These are phyloP conservation scores for Phaeotremella fagi DNA, from an alignment of 768 basidiomycete genomes.

Conservation along the genomic window DNA sequence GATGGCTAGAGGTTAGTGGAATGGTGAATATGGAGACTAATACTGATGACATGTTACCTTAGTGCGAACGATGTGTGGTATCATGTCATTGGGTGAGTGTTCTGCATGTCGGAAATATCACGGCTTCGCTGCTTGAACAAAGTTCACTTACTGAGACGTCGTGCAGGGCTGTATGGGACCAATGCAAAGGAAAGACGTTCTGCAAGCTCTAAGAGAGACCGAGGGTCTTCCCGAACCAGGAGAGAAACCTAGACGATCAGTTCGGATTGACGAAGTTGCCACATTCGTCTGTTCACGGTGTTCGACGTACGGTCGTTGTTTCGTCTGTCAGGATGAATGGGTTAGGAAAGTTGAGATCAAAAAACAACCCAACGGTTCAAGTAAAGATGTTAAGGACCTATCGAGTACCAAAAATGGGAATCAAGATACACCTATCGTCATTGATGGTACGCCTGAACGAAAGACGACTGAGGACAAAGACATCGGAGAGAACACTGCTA, in stretches of 20 bases:
- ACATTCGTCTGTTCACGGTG: conserved; percentile 27
- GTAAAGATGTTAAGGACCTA: not conserved
- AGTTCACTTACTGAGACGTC: not conserved
- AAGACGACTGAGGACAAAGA: not conserved
- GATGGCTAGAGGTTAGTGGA: conserved; percentile 38
- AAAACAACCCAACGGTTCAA: not conserved
- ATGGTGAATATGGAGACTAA: not conserved
- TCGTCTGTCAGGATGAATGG: conserved; percentile 17
- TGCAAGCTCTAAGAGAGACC: conserved; percentile 8
- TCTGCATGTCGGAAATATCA: too few relatives aligned
- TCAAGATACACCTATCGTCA: not conserved
- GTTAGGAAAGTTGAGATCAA: not conserved
- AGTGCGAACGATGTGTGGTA: conserved; percentile 28
- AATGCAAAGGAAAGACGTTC: conserved; percentile 20
- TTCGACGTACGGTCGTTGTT: conserved; percentile 17
- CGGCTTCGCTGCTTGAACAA: not conserved
- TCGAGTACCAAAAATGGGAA: not conserved
- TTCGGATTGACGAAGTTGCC: conserved; percentile 28
- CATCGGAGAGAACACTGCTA: conserved; percentile 21
- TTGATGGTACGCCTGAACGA: not conserved
- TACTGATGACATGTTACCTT: too few relatives aligned
- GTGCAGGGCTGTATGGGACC: conserved; percentile 28
- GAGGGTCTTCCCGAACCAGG: conserved; percentile 28
- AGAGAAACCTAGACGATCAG: conserved; percentile 13
- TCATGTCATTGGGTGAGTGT: conserved; percentile 35